These are phyloP conservation scores for Garcia nutans DNA, from an alignment of 345 rosid genomes.

Conservation along the genomic window DNA sequence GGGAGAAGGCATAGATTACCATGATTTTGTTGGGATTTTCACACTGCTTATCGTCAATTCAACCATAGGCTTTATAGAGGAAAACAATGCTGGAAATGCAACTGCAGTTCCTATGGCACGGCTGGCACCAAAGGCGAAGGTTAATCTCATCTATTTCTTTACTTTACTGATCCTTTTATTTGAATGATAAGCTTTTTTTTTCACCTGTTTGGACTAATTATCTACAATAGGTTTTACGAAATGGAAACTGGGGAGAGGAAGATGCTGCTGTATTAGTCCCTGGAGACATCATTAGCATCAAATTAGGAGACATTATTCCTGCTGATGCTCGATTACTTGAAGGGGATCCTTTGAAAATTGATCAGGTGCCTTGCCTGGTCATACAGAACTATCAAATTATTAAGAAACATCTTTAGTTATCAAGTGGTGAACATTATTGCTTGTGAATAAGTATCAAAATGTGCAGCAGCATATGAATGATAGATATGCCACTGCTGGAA, in stretches of 20 bases:
- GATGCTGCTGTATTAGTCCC: constrained; percentile 53
- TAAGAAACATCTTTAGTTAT: neutral
- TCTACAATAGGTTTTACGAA: constrained; percentile 38
- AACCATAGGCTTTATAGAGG: constrained; percentile 56
- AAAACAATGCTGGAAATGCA: constrained; percentile 61
- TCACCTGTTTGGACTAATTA: neutral
- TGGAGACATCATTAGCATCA: constrained; percentile 57
- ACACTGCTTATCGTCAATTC: constrained; percentile 50
- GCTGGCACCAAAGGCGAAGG: constrained; percentile 58
- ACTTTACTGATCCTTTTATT: neutral
- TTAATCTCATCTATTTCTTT: neutral
- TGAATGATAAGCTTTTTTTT: neutral
- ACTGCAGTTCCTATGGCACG: constrained; percentile 64
- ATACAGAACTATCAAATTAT: neutral
- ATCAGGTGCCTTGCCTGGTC: constrained; percentile 38
- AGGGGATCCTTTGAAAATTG: constrained; percentile 66
- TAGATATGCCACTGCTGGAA: too few relatives aligned
- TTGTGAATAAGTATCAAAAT: too few relatives aligned
- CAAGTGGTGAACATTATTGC: too few relatives aligned
- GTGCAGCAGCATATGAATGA: too few relatives aligned
- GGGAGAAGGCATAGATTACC: constrained; percentile 41
- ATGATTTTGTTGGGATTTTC: constrained; percentile 48
- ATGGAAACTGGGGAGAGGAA: constrained; percentile 53
- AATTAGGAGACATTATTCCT: constrained; percentile 57
- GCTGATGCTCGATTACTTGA: constrained; percentile 63